Percentiles rank a stretch among this genome's conserved stretches.
Evolutionary conservation across 148 eudicot genomes (phyloP).

Genomic region (Camellia lanceoleosa): DNA sequence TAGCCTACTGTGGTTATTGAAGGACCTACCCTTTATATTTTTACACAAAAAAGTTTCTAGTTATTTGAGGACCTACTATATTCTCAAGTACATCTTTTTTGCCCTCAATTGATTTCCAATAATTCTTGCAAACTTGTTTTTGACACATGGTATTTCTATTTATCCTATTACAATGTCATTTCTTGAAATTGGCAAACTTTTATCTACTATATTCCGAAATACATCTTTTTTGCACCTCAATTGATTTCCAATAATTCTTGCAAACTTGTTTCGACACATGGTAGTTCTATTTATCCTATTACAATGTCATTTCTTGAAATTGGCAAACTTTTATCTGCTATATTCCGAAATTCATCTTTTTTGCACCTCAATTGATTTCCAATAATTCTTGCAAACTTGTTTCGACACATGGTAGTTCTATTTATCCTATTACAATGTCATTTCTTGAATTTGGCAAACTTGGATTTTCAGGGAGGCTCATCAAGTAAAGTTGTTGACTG

Average conservation of each 20-base stretch:
- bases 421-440: neutral
- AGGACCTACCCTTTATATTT: no score
- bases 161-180: no score
- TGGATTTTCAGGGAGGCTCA: constrained; percentile 71
- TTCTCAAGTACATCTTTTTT: no score
- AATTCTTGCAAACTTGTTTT: no score
- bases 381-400: neutral
- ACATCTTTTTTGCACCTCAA: neutral
- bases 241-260: neutral
- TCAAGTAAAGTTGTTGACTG: constrained; percentile 90
- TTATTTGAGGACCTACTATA: no score
- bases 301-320: neutral
- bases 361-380: neutral
- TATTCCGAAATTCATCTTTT: neutral
- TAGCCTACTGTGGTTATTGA: no score
- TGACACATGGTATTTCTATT: no score
- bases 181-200: neutral
- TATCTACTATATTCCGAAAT: neutral
- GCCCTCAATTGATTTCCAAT: no score
- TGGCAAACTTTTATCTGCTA: neutral
- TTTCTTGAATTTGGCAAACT: constrained; percentile 3
- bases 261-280: constrained; percentile 13
- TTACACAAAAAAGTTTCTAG: no score
- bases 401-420: constrained; percentile 7
- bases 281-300: neutral